Conservation (phyloP, 23 red algal genomes). For the Chondrus crispus region DNA sequence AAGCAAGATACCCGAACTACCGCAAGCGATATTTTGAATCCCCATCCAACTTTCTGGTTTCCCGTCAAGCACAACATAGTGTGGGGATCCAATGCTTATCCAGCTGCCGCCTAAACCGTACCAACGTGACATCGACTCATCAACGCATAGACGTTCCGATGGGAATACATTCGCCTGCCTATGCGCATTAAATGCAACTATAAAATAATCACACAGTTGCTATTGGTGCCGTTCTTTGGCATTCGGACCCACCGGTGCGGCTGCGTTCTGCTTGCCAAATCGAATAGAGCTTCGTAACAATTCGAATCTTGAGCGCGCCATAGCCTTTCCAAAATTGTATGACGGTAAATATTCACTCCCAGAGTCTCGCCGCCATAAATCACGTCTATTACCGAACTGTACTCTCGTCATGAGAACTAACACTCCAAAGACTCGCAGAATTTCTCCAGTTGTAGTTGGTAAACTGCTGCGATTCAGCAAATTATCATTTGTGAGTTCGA, state of each 20-base stretch:
- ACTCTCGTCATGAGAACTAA: not conserved
- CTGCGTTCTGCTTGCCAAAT: not conserved
- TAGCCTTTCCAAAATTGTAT: not conserved
- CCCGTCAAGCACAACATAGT: not conserved
- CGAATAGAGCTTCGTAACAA: not conserved
- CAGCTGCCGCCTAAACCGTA: conserved; percentile 12
- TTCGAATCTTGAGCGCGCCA: not conserved
- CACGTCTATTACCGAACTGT: not conserved
- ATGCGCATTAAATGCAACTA: not conserved
- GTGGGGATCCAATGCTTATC: not conserved
- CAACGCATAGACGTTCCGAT: not conserved
- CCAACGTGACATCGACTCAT: conserved; percentile 11
- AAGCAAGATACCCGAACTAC: not conserved
- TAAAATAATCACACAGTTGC: not conserved
- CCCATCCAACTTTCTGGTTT: conserved; percentile 43
- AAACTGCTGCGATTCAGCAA: not conserved
- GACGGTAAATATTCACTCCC: not conserved
- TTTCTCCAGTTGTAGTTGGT: not conserved
- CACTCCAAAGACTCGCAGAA: not conserved
- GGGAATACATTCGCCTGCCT: not conserved
- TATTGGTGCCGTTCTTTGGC: no score
- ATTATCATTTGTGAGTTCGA: not conserved
- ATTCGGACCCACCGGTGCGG: no score
- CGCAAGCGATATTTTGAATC: not conserved
- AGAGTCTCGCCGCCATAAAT: not conserved